Evolutionary conservation across 768 basidiomycete genomes (phyloP).

Genomic region (Amanita subjunquillea): DNA sequence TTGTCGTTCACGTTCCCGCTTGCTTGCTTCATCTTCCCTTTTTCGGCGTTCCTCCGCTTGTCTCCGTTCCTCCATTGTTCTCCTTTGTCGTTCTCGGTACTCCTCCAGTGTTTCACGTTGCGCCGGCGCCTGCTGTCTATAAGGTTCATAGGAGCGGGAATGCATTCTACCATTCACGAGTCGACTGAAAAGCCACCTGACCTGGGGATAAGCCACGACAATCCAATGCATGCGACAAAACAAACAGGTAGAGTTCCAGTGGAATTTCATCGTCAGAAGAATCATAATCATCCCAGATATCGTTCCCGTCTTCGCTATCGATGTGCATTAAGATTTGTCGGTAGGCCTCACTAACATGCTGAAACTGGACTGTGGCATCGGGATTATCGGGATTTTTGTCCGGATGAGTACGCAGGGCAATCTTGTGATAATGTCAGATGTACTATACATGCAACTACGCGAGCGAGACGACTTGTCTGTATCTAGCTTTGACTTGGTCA

Average conservation of each 20-base stretch:
- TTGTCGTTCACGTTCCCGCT: conserved; percentile 30
- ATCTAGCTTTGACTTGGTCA: conserved; percentile 56
- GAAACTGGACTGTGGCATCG: conserved; percentile 60
- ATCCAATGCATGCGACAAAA: not conserved
- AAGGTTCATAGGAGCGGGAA: not conserved
- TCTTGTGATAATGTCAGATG: conserved; percentile 20
- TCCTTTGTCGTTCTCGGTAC: conserved; percentile 40
- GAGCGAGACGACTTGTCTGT: conserved; percentile 45
- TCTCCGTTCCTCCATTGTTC: conserved; percentile 40
- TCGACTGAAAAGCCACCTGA: conserved; percentile 4
- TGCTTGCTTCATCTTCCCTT: conserved; percentile 37
- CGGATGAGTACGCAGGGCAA: conserved; percentile 62
- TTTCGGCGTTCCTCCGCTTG: conserved; percentile 43
- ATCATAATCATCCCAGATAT: conserved; percentile 23
- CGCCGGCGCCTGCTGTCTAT: conserved; percentile 12
- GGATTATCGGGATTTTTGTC: conserved; percentile 66
- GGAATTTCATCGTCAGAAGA: conserved; percentile 26
- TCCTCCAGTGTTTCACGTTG: conserved; percentile 39
- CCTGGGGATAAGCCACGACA: not conserved
- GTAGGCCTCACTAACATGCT: conserved; percentile 62
- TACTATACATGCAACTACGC: not conserved
- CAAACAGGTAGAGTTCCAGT: conserved; percentile 12
- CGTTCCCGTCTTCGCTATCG: conserved; percentile 22
- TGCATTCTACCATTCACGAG: not conserved
- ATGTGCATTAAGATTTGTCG: conserved; percentile 46